phyloP scores from a whole-genome alignment of 345 rosid species.

The Camelina sativa region DNA sequence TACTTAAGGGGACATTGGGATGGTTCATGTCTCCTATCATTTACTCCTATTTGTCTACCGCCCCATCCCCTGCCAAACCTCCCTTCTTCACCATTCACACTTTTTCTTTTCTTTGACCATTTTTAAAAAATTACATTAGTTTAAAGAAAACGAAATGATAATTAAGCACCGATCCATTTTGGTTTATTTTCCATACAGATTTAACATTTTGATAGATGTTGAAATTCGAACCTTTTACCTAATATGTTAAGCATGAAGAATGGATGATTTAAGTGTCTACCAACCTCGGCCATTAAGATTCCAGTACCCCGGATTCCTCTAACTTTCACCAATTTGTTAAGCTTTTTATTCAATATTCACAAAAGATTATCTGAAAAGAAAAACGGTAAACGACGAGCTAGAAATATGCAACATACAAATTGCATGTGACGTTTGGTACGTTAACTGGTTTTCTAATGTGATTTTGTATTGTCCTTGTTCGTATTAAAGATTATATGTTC shows the following conservation, averaged over 20 bases:
- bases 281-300: conserved; percentile 16
- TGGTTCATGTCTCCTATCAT: conserved; percentile 46
- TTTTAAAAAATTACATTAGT: neutral
- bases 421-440: conserved; percentile 42
- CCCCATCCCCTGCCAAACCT: conserved; percentile 51
- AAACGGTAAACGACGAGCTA: conserved; percentile 43
- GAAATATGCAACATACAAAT: conserved; percentile 44
- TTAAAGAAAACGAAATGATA: neutral
- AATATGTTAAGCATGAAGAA: conserved; percentile 36
- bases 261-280: conserved; percentile 27
- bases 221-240: conserved; percentile 41
- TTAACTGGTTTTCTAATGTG: conserved; percentile 32
- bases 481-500: conserved; percentile 11
- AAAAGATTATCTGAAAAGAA: conserved; percentile 22
- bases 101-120: conserved; percentile 6
- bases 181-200: neutral
- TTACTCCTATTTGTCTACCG: conserved; percentile 42
- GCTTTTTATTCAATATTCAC: conserved; percentile 8
- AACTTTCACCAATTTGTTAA: conserved; percentile 27
- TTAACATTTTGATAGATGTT: neutral
- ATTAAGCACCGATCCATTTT: neutral
- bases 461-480: conserved; percentile 6
- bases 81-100: conserved; percentile 43
- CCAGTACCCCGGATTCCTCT: conserved; percentile 17
- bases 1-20: conserved; percentile 42